Evolutionary conservation across 1,284 basidiomycete species (phyloP).

Genomic region (Phenoliferia sp.): DNA sequence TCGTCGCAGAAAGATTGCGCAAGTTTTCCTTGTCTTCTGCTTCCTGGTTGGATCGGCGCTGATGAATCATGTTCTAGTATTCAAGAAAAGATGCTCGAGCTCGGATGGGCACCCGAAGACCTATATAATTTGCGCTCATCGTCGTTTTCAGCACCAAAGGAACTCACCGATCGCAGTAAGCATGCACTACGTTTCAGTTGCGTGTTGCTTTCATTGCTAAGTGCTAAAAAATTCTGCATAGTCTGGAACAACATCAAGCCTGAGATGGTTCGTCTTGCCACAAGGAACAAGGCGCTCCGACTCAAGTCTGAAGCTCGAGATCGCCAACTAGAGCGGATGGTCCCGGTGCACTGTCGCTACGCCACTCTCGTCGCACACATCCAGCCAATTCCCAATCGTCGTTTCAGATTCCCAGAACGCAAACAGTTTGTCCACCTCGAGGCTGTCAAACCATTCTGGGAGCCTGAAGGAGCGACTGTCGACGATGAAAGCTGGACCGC

Average conservation of each 20-base stretch:
- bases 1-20: not conserved
- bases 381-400: not conserved
- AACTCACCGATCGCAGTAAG: not conserved
- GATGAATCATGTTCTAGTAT: not conserved
- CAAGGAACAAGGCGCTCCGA: not conserved
- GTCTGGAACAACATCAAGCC: not conserved
- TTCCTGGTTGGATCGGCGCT: not conserved
- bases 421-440: not conserved
- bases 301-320: not conserved
- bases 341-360: not conserved
- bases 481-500: not conserved
- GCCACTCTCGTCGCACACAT: not conserved
- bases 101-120: not conserved
- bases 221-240: not conserved
- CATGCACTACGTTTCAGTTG: not conserved
- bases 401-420: not conserved
- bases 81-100: not conserved
- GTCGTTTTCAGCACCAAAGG: not conserved
- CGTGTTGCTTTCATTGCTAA: not conserved
- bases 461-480: not conserved
- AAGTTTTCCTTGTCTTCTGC: not conserved
- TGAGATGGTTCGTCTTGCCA: not conserved
- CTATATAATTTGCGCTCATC: not conserved
- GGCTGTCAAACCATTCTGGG: not conserved
- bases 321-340: not conserved